Evolutionary conservation across 768 basidiomycete genomes (phyloP).

Genomic region (Gyrodon lividus): DNA sequence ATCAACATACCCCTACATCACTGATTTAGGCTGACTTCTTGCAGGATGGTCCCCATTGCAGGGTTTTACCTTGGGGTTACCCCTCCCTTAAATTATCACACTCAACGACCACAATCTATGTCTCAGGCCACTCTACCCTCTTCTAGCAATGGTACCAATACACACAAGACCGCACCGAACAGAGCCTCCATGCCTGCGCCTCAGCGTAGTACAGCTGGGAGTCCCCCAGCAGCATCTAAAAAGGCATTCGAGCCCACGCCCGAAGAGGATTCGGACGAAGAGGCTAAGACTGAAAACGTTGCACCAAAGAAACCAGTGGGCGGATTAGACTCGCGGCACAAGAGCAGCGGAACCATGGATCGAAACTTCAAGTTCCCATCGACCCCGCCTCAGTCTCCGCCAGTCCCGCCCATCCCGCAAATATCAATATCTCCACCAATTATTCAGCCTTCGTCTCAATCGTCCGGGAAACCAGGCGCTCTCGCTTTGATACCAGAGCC

Average conservation of each 20-base stretch:
- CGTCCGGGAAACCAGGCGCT: slow-evolving; percentile 23
- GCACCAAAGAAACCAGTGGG: slow-evolving; percentile 19
- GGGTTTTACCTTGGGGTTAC: slow-evolving; percentile 76
- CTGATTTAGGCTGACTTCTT: slow-evolving; percentile 1
- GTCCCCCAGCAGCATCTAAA: slow-evolving; percentile 40
- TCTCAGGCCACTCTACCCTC: slow-evolving; percentile 61
- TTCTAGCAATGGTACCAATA: slow-evolving; percentile 33
- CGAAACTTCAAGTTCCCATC: slow-evolving; percentile 70
- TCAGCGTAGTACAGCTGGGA: slow-evolving; percentile 39
- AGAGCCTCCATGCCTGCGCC: slow-evolving; percentile 71
- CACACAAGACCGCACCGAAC: slow-evolving; percentile 40
- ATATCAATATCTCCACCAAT: slow-evolving; percentile 21
- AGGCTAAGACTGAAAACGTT: slow-evolving; percentile 33
- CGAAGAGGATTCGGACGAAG: slow-evolving; percentile 43
- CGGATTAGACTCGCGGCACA: slow-evolving; percentile 30
- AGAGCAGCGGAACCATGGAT: slow-evolving; percentile 76
- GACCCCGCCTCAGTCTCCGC: slow-evolving; percentile 10
- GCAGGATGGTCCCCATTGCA: slow-evolving; percentile 84
- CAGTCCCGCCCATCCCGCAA: slow-evolving; percentile 6
- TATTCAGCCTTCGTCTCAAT: slow-evolving; percentile 29
- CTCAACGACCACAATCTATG: slow-evolving; percentile 69
- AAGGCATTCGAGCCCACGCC: slow-evolving; percentile 49
- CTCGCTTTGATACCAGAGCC: not conserved
- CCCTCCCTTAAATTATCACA: slow-evolving; percentile 40
- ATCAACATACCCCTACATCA: not conserved